A percentile compares a stretch with the other conserved stretches of the same genome.
Conservation (phyloP, 2,329 filamentous ascomycete species). For the Ambrosiella beaveri region DNA sequence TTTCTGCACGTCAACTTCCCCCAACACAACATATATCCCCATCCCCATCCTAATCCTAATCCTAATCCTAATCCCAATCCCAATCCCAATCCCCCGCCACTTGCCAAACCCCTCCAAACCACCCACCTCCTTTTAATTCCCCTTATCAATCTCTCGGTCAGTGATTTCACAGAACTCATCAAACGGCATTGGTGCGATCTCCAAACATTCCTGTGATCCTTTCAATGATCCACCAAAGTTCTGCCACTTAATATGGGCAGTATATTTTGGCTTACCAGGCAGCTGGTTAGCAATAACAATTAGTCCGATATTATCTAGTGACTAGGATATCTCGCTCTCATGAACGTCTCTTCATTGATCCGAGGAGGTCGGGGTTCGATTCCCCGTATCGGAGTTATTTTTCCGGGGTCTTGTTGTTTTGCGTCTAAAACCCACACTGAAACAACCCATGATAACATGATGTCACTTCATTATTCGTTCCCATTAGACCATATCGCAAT, state of each 20-base stretch:
- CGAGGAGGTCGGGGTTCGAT: neutral
- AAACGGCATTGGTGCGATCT: neutral
- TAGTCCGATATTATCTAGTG: neutral
- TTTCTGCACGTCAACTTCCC: no score
- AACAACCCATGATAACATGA: no score
- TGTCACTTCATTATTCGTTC: no score
- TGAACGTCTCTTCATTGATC: neutral
- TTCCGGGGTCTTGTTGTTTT: neutral
- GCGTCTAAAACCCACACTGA: neutral
- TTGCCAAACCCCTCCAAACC: no score
- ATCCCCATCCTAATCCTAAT: no score
- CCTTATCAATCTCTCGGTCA: no score
- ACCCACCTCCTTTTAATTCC: no score
- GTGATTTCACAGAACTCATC: neutral
- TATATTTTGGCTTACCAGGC: no score
- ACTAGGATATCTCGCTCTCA: neutral
- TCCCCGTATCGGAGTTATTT: neutral
- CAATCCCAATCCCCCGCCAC: no score
- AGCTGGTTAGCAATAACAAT: neutral
- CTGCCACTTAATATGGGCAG: neutral
- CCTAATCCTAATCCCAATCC: no score
- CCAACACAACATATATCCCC: no score
- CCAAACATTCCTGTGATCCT: neutral
- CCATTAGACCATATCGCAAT: no score
- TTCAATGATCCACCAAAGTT: neutral